phyloP scores from a whole-genome alignment of 129 eudicot species.

The Artemisia tridentata region DNA sequence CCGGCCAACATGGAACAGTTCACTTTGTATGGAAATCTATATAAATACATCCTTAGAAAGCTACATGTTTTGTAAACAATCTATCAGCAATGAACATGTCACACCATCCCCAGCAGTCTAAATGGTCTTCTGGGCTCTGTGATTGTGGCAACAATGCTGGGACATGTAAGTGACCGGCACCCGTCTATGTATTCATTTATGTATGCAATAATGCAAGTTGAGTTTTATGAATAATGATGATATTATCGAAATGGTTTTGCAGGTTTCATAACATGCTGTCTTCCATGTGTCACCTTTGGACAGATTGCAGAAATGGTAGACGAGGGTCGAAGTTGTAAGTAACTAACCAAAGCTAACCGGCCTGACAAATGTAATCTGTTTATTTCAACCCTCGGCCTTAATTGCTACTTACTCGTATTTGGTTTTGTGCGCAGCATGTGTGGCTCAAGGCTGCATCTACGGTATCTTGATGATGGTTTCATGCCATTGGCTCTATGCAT shows the following conservation, averaged over 20 bases:
- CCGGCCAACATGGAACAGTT: not conserved
- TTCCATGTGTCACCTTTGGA: conserved; percentile 55
- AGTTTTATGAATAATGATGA: not conserved
- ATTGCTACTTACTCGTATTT: not conserved
- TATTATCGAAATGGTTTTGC: conserved; percentile 15
- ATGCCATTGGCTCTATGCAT: conserved; percentile 43
- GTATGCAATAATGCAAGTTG: not conserved
- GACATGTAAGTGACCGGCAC: conserved; percentile 16
- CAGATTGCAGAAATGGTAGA: conserved; percentile 47
- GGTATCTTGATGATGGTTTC: conserved; percentile 23
- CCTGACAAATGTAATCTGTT: not conserved
- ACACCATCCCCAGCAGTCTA: not conserved
- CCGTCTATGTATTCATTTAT: not conserved
- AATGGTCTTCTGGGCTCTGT: conserved; percentile 23
- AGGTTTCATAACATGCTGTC: conserved; percentile 50
- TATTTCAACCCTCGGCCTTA: not conserved
- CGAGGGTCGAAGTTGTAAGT: conserved; percentile 46
- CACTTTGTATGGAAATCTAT: not conserved
- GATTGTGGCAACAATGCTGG: conserved; percentile 17
- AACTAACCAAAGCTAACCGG: not conserved
- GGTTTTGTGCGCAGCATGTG: conserved; percentile 34
- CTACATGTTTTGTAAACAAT: not conserved
- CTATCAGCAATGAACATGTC: conserved; percentile 17
- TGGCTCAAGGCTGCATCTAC: conserved; percentile 30
- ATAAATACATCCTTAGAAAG: not conserved